phyloP scores from a whole-genome alignment of 305 asterid species.

The Galium porrigens region DNA sequence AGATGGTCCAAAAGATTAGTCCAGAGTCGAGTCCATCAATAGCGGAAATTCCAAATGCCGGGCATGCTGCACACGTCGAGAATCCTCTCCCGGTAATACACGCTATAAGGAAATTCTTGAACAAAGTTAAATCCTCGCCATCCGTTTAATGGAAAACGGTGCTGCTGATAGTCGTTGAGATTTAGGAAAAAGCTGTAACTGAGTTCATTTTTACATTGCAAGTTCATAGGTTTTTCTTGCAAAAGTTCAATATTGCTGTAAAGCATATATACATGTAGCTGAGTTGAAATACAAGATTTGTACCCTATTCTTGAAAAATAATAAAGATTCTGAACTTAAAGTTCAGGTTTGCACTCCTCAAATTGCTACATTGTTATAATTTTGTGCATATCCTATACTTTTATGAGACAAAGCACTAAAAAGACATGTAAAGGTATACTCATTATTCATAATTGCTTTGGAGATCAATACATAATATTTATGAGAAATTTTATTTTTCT shows the following conservation, averaged over 20 bases:
- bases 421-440: too few species aligned
- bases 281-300: neutral
- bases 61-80: conserved; percentile 90
- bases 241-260: neutral
- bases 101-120: conserved; percentile 46
- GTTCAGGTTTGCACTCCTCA: neutral
- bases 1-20: conserved; percentile 32
- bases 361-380: neutral
- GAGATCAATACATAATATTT: too few species aligned
- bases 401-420: too few species aligned
- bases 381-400: too few species aligned
- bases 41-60: conserved; percentile 51
- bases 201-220: neutral
- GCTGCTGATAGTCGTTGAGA: conserved; percentile 7
- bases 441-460: too few species aligned
- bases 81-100: conserved; percentile 66
- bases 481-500: too few species aligned
- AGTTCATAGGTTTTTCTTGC: neutral
- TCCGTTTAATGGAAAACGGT: neutral
- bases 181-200: neutral
- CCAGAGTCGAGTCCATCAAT: conserved; percentile 22
- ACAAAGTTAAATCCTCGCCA: conserved; percentile 15
- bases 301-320: neutral
- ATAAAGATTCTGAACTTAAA: neutral
- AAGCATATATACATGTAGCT: neutral